phyloP scores from a whole-genome alignment of 768 basidiomycete species.

The Tulasnella sp. region DNA sequence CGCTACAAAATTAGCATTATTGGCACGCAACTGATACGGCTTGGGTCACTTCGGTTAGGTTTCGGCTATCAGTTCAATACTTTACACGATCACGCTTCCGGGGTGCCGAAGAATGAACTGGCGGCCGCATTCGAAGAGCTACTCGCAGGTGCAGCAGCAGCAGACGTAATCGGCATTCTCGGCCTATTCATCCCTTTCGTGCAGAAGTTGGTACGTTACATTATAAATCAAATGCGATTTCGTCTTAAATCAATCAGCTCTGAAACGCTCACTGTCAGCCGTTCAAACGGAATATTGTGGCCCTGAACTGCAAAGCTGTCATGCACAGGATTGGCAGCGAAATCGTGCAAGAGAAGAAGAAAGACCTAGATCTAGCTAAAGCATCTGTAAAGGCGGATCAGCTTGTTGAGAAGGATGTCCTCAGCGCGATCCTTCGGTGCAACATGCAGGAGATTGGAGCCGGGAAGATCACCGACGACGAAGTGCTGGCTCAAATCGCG shows the following conservation, averaged over 20 bases:
- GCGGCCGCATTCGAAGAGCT: background rate
- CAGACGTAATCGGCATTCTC: background rate
- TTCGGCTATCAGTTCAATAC: constrained; percentile 31
- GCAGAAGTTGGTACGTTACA: background rate
- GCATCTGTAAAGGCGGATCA: constrained; percentile 8
- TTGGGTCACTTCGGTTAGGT: constrained; percentile 19
- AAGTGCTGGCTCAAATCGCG: constrained; percentile 50
- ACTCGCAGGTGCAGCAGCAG: background rate
- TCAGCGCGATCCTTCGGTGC: constrained; percentile 38
- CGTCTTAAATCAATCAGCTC: background rate
- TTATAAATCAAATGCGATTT: background rate
- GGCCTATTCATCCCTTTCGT: background rate
- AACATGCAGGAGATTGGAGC: constrained; percentile 50
- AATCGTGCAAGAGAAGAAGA: constrained; percentile 27
- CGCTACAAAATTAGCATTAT: background rate
- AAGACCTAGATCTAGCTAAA: constrained; percentile 9
- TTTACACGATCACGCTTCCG: constrained; percentile 18
- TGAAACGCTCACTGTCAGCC: background rate
- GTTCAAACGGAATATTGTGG: background rate
- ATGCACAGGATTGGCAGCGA: constrained; percentile 1
- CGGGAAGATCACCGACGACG: constrained; percentile 49
- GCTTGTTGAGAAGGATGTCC: constrained; percentile 33
- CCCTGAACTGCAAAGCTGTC: background rate
- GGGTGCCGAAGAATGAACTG: background rate
- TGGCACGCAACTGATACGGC: no score